Conservation (phyloP, 1,284 basidiomycete species). For the Cystobasidiaceae sp. region DNA sequence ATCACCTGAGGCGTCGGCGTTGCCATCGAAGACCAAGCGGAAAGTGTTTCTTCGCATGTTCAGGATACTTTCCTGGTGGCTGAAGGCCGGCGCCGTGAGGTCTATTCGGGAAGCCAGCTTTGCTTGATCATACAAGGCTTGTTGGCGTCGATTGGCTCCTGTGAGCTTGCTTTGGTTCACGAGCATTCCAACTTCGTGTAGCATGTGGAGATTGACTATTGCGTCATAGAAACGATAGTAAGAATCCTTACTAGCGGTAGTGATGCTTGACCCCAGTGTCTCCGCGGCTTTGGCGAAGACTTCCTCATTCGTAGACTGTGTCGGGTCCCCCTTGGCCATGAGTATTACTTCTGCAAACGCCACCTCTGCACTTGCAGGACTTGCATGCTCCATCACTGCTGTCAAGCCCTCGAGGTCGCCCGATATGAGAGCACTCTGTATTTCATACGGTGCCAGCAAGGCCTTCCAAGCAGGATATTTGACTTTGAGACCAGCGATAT, state of each 20-base stretch:
- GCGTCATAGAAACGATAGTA: constrained; percentile 86
- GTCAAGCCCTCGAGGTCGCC: constrained; percentile 68
- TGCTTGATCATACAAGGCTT: background rate
- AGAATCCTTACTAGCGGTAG: constrained; percentile 68
- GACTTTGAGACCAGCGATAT: constrained; percentile 79
- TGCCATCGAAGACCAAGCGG: constrained; percentile 43
- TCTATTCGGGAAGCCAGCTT: constrained; percentile 54
- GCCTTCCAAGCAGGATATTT: constrained; percentile 78
- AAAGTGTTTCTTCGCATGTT: constrained; percentile 86
- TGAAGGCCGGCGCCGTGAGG: constrained; percentile 80
- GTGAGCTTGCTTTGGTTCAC: constrained; percentile 5
- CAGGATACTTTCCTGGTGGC: constrained; percentile 82
- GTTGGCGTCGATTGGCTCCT: background rate
- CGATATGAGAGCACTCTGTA: constrained; percentile 93
- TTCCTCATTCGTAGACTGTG: constrained; percentile 50
- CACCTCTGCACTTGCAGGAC: constrained; percentile 1
- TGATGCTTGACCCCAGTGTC: constrained; percentile 72
- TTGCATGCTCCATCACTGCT: constrained; percentile 17
- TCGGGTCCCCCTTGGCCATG: constrained; percentile 5
- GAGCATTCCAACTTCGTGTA: constrained; percentile 73
- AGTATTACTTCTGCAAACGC: constrained; percentile 27
- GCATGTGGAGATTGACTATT: constrained; percentile 76
- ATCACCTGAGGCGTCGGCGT: constrained; percentile 47
- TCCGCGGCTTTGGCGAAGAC: constrained; percentile 65
- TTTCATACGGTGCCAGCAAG: constrained; percentile 73